A percentile compares a stretch with the other conserved stretches of the same genome.
phyloP scores from a whole-genome alignment of 768 basidiomycete genomes.

The Hemileccinum impolitum region DNA sequence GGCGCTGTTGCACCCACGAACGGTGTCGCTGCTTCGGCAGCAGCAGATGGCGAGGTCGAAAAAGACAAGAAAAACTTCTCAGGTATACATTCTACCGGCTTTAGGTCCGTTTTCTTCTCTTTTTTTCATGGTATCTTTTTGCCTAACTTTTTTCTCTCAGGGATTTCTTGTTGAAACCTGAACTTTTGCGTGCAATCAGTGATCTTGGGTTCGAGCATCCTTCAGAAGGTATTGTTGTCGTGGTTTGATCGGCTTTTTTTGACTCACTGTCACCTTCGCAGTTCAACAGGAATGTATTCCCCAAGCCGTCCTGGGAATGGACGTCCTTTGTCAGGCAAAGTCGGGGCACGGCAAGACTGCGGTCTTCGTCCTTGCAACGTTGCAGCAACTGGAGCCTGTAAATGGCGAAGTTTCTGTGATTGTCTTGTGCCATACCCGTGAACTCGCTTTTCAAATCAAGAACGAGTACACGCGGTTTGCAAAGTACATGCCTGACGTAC shows the following conservation, averaged over 20 bases:
- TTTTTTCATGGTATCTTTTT: not conserved
- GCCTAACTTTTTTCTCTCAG: constrained; percentile 39
- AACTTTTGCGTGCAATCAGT: constrained; percentile 94
- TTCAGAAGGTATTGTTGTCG: constrained; percentile 74
- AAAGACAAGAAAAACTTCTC: constrained; percentile 98
- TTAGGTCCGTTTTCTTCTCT: constrained; percentile 59
- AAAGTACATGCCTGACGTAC: constrained; percentile 99
- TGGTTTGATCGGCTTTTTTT: not conserved
- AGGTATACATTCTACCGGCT: constrained; percentile 99
- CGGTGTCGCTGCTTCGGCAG: constrained; percentile 46
- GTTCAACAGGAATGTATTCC: constrained; percentile 99
- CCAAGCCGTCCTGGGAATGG: constrained; percentile 98
- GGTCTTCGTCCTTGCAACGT: constrained; percentile 95
- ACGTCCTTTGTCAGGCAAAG: constrained; percentile 98
- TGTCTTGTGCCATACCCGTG: constrained; percentile 98
- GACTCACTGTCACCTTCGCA: constrained; percentile 28
- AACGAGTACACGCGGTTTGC: constrained; percentile 99
- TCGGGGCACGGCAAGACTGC: constrained; percentile 99
- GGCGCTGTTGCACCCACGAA: constrained; percentile 46
- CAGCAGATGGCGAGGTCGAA: constrained; percentile 51
- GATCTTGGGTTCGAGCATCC: constrained; percentile 99
- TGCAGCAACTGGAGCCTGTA: constrained; percentile 97
- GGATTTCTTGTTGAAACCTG: constrained; percentile 97
- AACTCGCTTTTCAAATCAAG: constrained; percentile 99
- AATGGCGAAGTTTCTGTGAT: constrained; percentile 97